Evolutionary conservation across 768 basidiomycete species (phyloP).

Genomic region (Cystobasidium tubakii): DNA sequence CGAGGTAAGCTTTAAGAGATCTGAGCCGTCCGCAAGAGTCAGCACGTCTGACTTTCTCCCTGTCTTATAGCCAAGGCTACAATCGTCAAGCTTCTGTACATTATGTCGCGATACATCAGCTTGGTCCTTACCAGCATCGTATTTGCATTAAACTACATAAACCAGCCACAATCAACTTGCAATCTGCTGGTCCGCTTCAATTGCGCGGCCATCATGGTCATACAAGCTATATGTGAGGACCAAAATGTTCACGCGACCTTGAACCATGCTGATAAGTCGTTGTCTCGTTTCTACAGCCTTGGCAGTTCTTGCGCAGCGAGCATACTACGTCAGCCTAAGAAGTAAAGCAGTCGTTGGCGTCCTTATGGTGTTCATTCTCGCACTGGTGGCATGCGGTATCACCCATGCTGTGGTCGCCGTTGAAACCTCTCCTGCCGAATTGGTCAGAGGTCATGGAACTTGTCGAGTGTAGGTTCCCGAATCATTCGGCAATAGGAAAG

Average conservation of each 20-base stretch:
- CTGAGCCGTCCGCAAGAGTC: too few species aligned
- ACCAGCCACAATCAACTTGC: neutral
- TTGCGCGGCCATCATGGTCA: slow-evolving; percentile 9
- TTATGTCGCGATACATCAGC: slow-evolving; percentile 19
- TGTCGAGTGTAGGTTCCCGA: slow-evolving; percentile 13
- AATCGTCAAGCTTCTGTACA: slow-evolving; percentile 10
- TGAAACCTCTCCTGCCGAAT: neutral
- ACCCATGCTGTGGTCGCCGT: slow-evolving; percentile 12
- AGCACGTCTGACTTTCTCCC: neutral
- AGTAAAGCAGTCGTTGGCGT: neutral
- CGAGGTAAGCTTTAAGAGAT: slow-evolving; percentile 3
- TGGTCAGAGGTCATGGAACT: neutral
- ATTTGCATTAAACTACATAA: neutral
- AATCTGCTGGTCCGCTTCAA: slow-evolving; percentile 30
- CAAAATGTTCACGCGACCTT: neutral
- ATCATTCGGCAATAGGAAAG: neutral
- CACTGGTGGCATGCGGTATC: neutral
- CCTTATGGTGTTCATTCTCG: neutral
- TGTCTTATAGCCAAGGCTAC: neutral
- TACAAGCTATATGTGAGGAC: slow-evolving; percentile 12
- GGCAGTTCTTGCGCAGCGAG: slow-evolving; percentile 18
- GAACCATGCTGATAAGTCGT: neutral
- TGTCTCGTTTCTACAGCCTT: neutral
- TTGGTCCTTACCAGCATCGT: slow-evolving; percentile 12
- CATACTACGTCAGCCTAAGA: slow-evolving; percentile 12